Base-by-base conservation (phyloP, 495 filamentous ascomycete genomes). In the Neurospora africana region DNA sequence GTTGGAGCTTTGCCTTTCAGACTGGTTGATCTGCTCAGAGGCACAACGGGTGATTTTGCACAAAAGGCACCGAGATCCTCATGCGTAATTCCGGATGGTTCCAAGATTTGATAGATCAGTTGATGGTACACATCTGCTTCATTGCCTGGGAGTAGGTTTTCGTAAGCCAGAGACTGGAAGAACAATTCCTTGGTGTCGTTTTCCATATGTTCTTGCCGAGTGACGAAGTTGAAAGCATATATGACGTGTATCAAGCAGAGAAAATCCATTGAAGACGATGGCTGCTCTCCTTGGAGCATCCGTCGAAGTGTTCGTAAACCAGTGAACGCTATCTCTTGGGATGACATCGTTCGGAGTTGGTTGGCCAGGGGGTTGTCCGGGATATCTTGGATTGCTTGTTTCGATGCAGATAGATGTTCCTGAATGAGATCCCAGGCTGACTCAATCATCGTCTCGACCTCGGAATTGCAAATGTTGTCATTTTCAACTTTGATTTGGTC, bases 211-310 rank as follows among this genome's bases (percentile, higher is more conserved):
- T 81, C 75, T 69, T 81, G 81, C 68, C 83, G 75, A 10, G 82
- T 69, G 9, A 82, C 77, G 30, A 85, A 68, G n/a, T 83, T 84
- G 27, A 86, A 78, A 8, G 83, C 80, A 68, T 83, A 85, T 37
- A 83, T 77, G 19, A 86, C 70, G 69, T 85, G 83, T 27, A 84
- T 72, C 72, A 85, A 81, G 75, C 83, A 86, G 10, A 85, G 71
- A 5, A 76, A 79, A 23, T 83, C 78, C 70, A 79, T 71, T 9
- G 84, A 78, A 0, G 81, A 81, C 0, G 76, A 72, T 2, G 78
- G 75, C 4, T 76, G 72, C 11, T 75, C 69, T 35, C 81, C 80
- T 30, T 79, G 69, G 8, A 85, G 72, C n/a, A 82, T 71, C 3
- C 23, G 72, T 10, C 74, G 76, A 2, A 86, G 74, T 35, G 79